A percentile compares a stretch with the other conserved stretches of the same genome.
Conservation (phyloP, 129 eudicot species). For the Heracleum sosnowskyi region DNA sequence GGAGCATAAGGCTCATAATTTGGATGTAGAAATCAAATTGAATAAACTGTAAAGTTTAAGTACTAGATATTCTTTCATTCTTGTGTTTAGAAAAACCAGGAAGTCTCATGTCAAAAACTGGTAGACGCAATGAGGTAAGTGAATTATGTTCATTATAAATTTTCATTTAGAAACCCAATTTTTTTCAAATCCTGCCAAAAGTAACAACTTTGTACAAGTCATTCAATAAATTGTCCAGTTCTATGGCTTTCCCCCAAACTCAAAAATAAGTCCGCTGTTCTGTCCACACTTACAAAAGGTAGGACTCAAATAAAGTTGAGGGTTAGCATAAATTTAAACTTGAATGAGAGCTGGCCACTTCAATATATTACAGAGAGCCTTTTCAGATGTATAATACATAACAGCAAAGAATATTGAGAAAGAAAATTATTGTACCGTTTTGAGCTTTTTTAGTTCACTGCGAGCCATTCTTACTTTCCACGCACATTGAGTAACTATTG, state of each 20-base stretch:
- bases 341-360: neutral
- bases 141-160: neutral
- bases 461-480: slow-evolving; percentile 51
- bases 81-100: neutral
- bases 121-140: neutral
- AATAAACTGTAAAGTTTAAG: neutral
- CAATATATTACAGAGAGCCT: neutral
- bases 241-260: neutral
- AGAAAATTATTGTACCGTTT: slow-evolving; percentile 34
- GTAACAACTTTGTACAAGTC: neutral
- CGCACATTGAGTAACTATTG: slow-evolving; percentile 53
- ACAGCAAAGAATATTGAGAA: slow-evolving; percentile 2
- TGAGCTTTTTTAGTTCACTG: slow-evolving; percentile 53
- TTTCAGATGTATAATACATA: neutral
- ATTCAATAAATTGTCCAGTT: neutral
- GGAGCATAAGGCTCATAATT: neutral
- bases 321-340: neutral
- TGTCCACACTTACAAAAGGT: neutral
- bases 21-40: neutral
- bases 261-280: neutral
- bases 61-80: neutral
- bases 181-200: neutral
- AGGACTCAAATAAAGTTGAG: neutral
- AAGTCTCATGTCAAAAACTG: neutral
- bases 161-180: neutral